Percentiles rank a stretch among this genome's conserved stretches.
Conservation (phyloP, 176 grass and related monocot species). For the Triticum aestivum region DNA sequence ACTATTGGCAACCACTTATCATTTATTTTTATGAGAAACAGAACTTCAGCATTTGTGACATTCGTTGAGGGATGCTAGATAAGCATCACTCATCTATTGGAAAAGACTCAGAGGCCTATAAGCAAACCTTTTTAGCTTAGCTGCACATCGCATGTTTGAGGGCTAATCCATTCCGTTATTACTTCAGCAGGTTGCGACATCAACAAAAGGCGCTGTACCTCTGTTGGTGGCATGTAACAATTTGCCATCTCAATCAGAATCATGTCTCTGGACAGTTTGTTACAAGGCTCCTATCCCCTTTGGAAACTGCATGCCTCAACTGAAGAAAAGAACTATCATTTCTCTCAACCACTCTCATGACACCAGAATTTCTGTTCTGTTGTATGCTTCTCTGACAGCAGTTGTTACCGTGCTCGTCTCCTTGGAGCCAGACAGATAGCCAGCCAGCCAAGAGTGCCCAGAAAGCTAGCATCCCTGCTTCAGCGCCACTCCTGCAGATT, state of each 20-base stretch:
- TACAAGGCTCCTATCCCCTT: slow-evolving; percentile 13
- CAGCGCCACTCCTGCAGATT: slow-evolving; percentile 28
- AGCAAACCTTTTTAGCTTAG: not conserved
- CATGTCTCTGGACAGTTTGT: not conserved
- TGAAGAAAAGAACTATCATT: slow-evolving; percentile 32
- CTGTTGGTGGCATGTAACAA: not conserved
- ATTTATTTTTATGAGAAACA: not conserved
- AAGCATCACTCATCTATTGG: not conserved
- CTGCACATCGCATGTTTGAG: not conserved
- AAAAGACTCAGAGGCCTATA: not conserved
- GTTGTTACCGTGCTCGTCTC: not conserved
- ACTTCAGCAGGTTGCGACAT: not conserved
- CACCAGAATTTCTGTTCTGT: not conserved
- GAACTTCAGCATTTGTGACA: not conserved
- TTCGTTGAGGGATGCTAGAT: not conserved
- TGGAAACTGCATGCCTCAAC: not conserved
- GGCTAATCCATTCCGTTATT: slow-evolving; percentile 6
- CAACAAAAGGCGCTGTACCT: not conserved
- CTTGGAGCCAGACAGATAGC: not conserved
- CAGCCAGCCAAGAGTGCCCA: too few species aligned
- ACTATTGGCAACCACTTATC: not conserved
- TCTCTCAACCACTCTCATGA: slow-evolving; percentile 19
- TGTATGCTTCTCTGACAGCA: not conserved
- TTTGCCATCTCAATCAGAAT: not conserved
- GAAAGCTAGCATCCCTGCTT: slow-evolving; percentile 40